phyloP scores from a whole-genome alignment of 768 basidiomycete species.

The Floccularia luteovirens region DNA sequence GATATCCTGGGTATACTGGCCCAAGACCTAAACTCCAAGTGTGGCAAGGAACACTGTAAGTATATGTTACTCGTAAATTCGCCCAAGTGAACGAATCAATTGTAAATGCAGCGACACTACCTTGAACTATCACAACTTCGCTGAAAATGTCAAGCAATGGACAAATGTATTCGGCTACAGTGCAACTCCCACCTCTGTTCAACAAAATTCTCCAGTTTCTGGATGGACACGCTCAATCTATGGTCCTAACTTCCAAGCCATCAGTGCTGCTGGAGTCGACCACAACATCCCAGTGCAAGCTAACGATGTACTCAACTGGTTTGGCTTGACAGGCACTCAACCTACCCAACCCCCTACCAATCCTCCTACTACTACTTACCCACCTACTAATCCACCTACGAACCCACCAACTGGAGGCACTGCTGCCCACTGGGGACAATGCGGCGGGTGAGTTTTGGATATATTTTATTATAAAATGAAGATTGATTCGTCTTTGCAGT shows the following conservation, averaged over 20 bases:
- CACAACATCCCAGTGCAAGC: constrained; percentile 47
- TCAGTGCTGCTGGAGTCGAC: constrained; percentile 37
- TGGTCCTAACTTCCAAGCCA: constrained; percentile 41
- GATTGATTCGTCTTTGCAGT: too few relatives aligned
- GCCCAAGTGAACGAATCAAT: neutral
- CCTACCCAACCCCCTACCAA: neutral
- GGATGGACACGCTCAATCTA: constrained; percentile 42
- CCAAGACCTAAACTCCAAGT: constrained; percentile 41
- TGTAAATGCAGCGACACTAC: constrained; percentile 33
- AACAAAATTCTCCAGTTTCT: constrained; percentile 28
- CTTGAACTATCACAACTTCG: constrained; percentile 42
- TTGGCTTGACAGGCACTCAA: constrained; percentile 25
- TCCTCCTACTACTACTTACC: neutral
- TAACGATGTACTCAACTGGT: constrained; percentile 38
- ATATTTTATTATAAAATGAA: too few relatives aligned
- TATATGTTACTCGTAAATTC: neutral
- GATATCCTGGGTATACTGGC: constrained; percentile 47
- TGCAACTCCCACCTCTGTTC: constrained; percentile 28
- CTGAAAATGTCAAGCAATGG: constrained; percentile 50
- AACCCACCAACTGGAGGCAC: too few relatives aligned
- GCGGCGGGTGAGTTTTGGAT: constrained; percentile 12
- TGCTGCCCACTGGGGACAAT: constrained; percentile 13
- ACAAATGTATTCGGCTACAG: constrained; percentile 43
- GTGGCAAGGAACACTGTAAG: constrained; percentile 46
- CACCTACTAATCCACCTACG: neutral